These are phyloP conservation scores for Penicillium sp. DNA, from an alignment of 2,329 filamentous ascomycete species.

Conservation along the genomic window DNA sequence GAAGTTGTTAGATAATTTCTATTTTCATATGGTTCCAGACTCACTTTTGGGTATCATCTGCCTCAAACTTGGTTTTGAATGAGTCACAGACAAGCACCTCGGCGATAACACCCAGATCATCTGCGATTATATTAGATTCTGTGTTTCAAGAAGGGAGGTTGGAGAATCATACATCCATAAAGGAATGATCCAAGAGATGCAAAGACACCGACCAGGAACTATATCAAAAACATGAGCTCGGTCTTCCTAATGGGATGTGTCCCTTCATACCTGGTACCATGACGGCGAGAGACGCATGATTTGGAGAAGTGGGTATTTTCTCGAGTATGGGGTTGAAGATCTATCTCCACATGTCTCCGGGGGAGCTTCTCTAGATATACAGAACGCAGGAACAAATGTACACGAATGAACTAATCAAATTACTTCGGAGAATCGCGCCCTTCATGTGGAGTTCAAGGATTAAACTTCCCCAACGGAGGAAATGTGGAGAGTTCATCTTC, in stretches of 20 bases:
- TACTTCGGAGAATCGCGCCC: constrained; percentile 1
- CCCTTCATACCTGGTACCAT: constrained; percentile 53
- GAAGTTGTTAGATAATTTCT: not conserved
- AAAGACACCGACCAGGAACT: constrained; percentile 60
- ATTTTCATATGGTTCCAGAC: not conserved
- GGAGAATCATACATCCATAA: constrained; percentile 47
- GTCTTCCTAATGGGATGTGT: too few species aligned
- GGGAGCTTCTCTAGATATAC: constrained; percentile 15
- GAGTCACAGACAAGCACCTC: constrained; percentile 51
- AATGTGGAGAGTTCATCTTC: not conserved
- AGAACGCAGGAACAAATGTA: not conserved
- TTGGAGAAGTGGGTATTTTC: constrained; percentile 7
- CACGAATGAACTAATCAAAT: constrained; percentile 5
- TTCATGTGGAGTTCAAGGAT: not conserved
- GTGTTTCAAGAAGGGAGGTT: not conserved
- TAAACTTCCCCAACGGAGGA: not conserved
- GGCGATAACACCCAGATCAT: constrained; percentile 60
- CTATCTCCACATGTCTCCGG: constrained; percentile 21
- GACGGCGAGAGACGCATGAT: constrained; percentile 56
- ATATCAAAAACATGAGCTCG: constrained; percentile 1
- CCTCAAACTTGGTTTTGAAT: constrained; percentile 33
- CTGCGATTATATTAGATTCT: constrained; percentile 16
- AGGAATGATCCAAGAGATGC: constrained; percentile 59
- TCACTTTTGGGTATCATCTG: constrained; percentile 33
- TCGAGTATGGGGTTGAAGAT: constrained; percentile 21